phyloP scores from a whole-genome alignment of 2,329 filamentous ascomycete species.

The Dendrostoma leiphaemia region DNA sequence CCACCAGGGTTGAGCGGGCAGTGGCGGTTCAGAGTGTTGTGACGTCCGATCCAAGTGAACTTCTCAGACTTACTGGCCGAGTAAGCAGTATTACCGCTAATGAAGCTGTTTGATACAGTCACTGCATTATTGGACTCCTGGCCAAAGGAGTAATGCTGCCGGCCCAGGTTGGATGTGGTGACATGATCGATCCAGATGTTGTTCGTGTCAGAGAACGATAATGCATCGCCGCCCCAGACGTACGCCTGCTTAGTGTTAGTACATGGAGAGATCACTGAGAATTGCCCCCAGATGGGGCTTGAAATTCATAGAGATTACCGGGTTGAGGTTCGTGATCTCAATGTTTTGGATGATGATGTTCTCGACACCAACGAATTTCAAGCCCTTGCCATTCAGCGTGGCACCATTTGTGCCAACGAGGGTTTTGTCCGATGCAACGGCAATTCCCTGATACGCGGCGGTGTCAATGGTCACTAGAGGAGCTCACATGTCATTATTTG shows the following conservation, averaged over 20 bases:
- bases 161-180: slow-evolving; percentile 53
- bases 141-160: slow-evolving; percentile 60
- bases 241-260: neutral
- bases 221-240: slow-evolving; percentile 11
- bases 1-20: too few relatives aligned
- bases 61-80: slow-evolving; percentile 39
- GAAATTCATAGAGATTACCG: slow-evolving; percentile 43
- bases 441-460: slow-evolving; percentile 48
- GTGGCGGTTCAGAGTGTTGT: too few relatives aligned
- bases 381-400: slow-evolving; percentile 56
- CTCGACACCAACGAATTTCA: slow-evolving; percentile 44
- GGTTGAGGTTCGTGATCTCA: slow-evolving; percentile 42
- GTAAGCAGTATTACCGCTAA: slow-evolving; percentile 52
- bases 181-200: slow-evolving; percentile 52
- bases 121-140: slow-evolving; percentile 50
- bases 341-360: slow-evolving; percentile 63
- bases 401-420: slow-evolving; percentile 53
- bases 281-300: slow-evolving; percentile 59
- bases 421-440: slow-evolving; percentile 55
- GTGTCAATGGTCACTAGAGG: slow-evolving; percentile 51
- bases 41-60: too few relatives aligned
- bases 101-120: slow-evolving; percentile 58
- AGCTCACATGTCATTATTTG: too few relatives aligned
- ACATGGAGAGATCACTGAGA: slow-evolving; percentile 31
- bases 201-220: slow-evolving; percentile 24